Evolutionary conservation across 192 early-diverging fungal species (phyloP).

Genomic region (Haplosporangium gracile): DNA sequence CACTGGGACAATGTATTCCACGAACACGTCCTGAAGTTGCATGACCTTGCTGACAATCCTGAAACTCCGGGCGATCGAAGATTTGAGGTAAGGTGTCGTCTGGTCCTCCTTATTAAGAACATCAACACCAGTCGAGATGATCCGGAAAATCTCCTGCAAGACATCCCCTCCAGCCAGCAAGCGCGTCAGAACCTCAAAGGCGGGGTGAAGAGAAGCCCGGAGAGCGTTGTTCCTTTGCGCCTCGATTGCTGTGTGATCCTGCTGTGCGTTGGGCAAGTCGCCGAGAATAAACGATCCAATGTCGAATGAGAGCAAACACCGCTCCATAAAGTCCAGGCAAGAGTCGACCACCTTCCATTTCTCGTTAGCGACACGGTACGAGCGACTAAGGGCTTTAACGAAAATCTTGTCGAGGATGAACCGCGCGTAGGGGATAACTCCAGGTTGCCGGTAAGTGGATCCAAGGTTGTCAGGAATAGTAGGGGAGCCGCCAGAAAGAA

Average conservation of each 20-base stretch:
- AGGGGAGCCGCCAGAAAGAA: conserved; percentile 54
- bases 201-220: conserved; percentile 80
- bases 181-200: conserved; percentile 84
- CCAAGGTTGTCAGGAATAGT: conserved; percentile 78
- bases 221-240: conserved; percentile 48
- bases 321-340: conserved; percentile 85
- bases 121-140: conserved; percentile 74
- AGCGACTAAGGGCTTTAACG: conserved; percentile 77
- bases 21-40: conserved; percentile 81
- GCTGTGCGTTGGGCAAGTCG: conserved; percentile 19
- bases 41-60: conserved; percentile 76
- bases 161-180: conserved; percentile 84
- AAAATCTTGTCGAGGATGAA: conserved; percentile 91
- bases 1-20: conserved; percentile 65
- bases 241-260: conserved; percentile 33
- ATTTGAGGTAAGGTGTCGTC: conserved; percentile 50
- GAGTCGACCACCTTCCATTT: conserved; percentile 82
- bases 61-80: conserved; percentile 62
- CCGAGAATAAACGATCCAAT: conserved; percentile 56
- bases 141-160: conserved; percentile 75
- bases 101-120: conserved; percentile 64
- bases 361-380: conserved; percentile 76
- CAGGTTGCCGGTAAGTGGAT: conserved; percentile 74
- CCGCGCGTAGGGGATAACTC: conserved; percentile 82
- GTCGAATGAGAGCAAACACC: conserved; percentile 83